These are phyloP conservation scores for Powellomyces hirtus DNA, from an alignment of 192 early-diverging fungal genomes.

Conservation along the genomic window DNA sequence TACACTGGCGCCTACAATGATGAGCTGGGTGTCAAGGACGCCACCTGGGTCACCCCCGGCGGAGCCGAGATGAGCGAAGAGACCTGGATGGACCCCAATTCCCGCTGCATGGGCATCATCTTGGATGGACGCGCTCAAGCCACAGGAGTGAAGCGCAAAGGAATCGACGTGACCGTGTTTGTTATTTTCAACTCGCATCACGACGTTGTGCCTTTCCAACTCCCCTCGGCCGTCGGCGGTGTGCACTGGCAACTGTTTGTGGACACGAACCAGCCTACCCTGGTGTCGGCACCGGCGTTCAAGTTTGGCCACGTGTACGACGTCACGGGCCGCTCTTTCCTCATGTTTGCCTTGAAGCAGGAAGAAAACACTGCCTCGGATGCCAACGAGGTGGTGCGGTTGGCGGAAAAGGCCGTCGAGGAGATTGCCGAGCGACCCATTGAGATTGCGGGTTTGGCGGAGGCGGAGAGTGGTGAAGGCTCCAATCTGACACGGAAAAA, in stretches of 20 bases:
- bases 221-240: conserved; percentile 20
- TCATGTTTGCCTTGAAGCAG: conserved; percentile 20
- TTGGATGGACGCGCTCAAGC: conserved; percentile 30
- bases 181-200: conserved; percentile 24
- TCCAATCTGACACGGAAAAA: not conserved
- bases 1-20: conserved; percentile 25
- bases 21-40: conserved; percentile 25
- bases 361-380: conserved; percentile 5
- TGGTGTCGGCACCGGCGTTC: conserved; percentile 4
- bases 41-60: conserved; percentile 22
- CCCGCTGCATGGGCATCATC: conserved; percentile 24
- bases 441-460: not conserved
- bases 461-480: not conserved
- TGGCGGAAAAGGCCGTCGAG: conserved; percentile 25
- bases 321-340: conserved; percentile 12
- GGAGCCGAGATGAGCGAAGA: conserved; percentile 19
- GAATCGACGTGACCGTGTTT: conserved; percentile 22
- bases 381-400: conserved; percentile 16
- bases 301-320: conserved; percentile 22
- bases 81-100: conserved; percentile 26
- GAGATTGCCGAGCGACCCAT: conserved; percentile 23
- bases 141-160: conserved; percentile 16
- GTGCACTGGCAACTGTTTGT: conserved; percentile 27
- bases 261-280: conserved; percentile 23
- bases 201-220: conserved; percentile 20